Conservation (phyloP, 441 rosid genomes). For the Pelargonium exstipulatum region DNA sequence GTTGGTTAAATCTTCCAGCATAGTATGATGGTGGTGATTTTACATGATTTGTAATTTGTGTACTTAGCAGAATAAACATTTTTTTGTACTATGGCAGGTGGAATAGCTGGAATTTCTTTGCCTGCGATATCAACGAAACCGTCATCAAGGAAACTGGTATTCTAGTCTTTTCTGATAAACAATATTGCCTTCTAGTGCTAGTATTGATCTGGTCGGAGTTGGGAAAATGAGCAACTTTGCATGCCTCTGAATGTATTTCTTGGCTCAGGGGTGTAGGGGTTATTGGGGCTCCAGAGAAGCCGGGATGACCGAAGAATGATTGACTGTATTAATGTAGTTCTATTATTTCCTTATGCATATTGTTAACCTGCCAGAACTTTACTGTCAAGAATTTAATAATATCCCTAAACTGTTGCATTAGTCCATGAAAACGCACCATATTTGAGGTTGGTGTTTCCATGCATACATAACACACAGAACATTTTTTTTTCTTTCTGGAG, state of each 20-base stretch:
- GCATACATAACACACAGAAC: background rate
- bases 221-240: background rate
- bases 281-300: too few relatives aligned
- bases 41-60: slow-evolving; percentile 10
- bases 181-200: background rate
- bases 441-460: background rate
- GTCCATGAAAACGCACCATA: background rate
- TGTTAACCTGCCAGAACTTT: too few relatives aligned
- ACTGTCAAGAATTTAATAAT: background rate
- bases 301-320: too few relatives aligned
- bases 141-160: slow-evolving; percentile 80
- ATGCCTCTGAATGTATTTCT: background rate
- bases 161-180: background rate
- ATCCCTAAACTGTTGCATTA: background rate
- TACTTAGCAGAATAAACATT: background rate
- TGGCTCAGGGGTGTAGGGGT: too few relatives aligned
- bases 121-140: slow-evolving; percentile 71
- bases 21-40: background rate
- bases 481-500: too few relatives aligned
- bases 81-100: slow-evolving; percentile 50
- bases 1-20: background rate
- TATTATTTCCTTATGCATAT: too few relatives aligned
- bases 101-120: slow-evolving; percentile 99
- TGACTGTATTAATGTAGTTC: too few relatives aligned
- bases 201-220: background rate